Conservation (phyloP, 1,139 yeast species). For the Wickerhamiella pararugosa region DNA sequence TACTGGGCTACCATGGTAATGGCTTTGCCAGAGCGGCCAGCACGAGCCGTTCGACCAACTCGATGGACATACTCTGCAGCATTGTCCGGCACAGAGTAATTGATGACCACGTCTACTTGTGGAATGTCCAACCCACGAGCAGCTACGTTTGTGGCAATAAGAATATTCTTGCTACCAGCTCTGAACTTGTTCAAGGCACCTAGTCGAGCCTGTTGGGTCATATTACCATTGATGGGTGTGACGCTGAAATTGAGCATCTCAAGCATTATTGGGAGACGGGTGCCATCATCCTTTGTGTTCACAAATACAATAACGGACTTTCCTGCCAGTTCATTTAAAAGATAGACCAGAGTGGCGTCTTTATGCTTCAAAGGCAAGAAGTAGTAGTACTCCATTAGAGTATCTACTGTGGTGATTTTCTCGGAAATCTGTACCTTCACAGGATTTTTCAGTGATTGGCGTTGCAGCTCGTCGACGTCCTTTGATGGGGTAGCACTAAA, state of each 20-base stretch:
- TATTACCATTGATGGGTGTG: slow-evolving; percentile 87
- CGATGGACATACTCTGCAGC: slow-evolving; percentile 97
- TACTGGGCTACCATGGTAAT: slow-evolving; percentile 87
- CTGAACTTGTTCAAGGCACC: slow-evolving; percentile 90
- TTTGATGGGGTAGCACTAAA: slow-evolving; percentile 96
- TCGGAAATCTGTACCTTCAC: slow-evolving; percentile 82
- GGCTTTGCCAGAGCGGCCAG: slow-evolving; percentile 90
- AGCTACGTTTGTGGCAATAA: slow-evolving; percentile 96
- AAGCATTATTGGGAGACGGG: slow-evolving; percentile 70
- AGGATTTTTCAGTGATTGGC: slow-evolving; percentile 83
- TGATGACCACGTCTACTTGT: slow-evolving; percentile 78
- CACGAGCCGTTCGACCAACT: slow-evolving; percentile 97
- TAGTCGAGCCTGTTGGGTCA: slow-evolving; percentile 79
- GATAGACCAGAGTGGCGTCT: slow-evolving; percentile 70
- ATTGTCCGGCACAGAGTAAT: slow-evolving; percentile 92
- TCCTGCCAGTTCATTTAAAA: slow-evolving; percentile 72
- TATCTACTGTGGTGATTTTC: slow-evolving; percentile 86
- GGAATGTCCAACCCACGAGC: slow-evolving; percentile 98
- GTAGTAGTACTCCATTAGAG: slow-evolving; percentile 76
- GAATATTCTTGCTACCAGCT: slow-evolving; percentile 63
- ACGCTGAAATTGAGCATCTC: slow-evolving; percentile 76
- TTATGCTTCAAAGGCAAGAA: slow-evolving; percentile 87
- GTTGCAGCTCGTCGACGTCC: slow-evolving; percentile 82
- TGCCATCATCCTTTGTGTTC: slow-evolving; percentile 90
- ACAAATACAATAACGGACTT: slow-evolving; percentile 83